These are phyloP conservation scores for Royoungia palumana DNA, from an alignment of 768 basidiomycete genomes.

Conservation along the genomic window DNA sequence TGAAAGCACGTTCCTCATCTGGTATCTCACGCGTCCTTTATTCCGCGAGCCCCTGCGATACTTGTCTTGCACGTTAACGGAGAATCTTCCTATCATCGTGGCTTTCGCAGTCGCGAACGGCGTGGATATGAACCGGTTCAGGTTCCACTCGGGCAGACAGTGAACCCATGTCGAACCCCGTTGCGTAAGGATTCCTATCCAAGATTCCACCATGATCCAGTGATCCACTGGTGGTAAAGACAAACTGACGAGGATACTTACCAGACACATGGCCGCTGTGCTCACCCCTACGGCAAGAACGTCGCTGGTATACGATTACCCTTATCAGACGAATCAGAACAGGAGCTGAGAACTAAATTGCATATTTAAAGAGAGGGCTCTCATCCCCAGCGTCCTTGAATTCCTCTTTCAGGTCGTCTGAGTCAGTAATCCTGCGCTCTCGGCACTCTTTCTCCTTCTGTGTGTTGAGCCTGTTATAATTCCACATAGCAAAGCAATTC, in stretches of 20 bases:
- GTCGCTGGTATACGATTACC: constrained; percentile 33
- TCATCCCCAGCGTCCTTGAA: constrained; percentile 46
- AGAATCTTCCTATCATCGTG: constrained; percentile 16
- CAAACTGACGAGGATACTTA: constrained; percentile 80
- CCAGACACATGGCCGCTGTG: constrained; percentile 69
- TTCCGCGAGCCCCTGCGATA: constrained; percentile 9
- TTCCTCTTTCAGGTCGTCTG: constrained; percentile 30
- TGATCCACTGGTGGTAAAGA: constrained; percentile 67
- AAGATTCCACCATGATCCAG: constrained; percentile 74
- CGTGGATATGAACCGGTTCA: constrained; percentile 78
- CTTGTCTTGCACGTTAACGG: background rate
- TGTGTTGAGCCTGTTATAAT: constrained; percentile 44
- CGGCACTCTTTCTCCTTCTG: constrained; percentile 40
- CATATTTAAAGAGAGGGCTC: constrained; percentile 49
- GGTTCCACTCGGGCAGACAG: too few relatives aligned
- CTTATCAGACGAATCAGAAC: too few relatives aligned
- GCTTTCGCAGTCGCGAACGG: constrained; percentile 77
- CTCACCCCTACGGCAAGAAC: constrained; percentile 60
- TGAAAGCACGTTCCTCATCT: constrained; percentile 26
- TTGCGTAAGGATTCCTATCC: constrained; percentile 61
- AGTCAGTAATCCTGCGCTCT: constrained; percentile 37
- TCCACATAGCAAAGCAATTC: constrained; percentile 39
- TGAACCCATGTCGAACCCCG: constrained; percentile 56
- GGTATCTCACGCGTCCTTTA: background rate
- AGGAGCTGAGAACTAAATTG: constrained; percentile 1